Evolutionary conservation across 2,329 filamentous ascomycete genomes (phyloP).

Genomic region (Dothistroma septosporum): DNA sequence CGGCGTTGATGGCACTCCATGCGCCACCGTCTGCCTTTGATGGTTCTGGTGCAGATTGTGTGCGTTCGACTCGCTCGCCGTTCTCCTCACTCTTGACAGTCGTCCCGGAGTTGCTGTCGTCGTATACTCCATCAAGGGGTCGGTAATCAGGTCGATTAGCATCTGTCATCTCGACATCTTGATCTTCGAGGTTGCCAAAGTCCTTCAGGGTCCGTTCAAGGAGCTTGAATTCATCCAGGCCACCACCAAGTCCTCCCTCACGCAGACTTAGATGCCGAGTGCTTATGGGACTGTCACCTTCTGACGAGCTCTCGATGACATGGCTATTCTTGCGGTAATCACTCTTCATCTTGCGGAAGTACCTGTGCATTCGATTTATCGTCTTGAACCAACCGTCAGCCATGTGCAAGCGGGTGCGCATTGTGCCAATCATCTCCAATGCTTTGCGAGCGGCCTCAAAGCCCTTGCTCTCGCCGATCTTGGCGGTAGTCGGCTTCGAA

Average conservation of each 20-base stretch:
- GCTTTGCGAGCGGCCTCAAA: conserved; percentile 48
- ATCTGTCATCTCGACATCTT: conserved; percentile 38
- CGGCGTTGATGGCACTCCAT: conserved; percentile 40
- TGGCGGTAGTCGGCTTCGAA: conserved; percentile 8
- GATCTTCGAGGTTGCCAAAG: conserved; percentile 36
- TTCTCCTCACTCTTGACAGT: conserved; percentile 35
- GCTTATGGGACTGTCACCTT: conserved; percentile 29
- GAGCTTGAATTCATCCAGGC: conserved; percentile 53
- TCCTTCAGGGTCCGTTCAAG: conserved; percentile 37
- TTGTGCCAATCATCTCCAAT: conserved; percentile 49
- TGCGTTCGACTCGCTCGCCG: conserved; percentile 15
- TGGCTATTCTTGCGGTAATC: conserved; percentile 43
- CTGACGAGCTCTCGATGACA: conserved; percentile 30
- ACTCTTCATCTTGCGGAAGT: conserved; percentile 50
- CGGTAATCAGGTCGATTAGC: conserved; percentile 19
- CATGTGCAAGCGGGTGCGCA: conserved; percentile 54
- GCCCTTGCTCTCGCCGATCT: conserved; percentile 29
- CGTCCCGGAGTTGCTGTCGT: conserved; percentile 29
- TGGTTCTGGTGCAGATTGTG: conserved; percentile 19
- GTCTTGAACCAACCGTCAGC: conserved; percentile 54
- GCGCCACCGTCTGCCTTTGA: conserved; percentile 30
- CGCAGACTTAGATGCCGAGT: conserved; percentile 29
- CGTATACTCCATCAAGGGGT: conserved; percentile 27
- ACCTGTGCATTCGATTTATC: conserved; percentile 52
- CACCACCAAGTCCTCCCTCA: conserved; percentile 45